Percentiles rank a stretch among this genome's conserved stretches.
Evolutionary conservation across 2,329 filamentous ascomycete species (phyloP).

Genomic region (Coleophoma cylindrospora): DNA sequence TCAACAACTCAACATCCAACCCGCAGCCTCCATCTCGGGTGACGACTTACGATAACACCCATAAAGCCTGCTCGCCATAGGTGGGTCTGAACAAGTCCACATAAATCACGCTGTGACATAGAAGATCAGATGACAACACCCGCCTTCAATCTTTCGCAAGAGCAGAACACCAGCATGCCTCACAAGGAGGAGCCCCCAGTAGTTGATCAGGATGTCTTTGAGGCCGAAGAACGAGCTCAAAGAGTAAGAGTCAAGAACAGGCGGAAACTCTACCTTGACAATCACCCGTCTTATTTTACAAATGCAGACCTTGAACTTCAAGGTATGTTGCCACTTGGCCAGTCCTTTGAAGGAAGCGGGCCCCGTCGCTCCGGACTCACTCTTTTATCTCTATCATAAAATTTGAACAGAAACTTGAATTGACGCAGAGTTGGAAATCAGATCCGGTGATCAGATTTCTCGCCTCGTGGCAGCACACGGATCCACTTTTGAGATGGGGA

Average conservation of each 20-base stretch:
- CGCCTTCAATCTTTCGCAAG: neutral
- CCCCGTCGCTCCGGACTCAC: too few relatives aligned
- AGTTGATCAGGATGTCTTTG: neutral
- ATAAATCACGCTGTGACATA: neutral
- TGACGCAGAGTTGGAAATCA: too few relatives aligned
- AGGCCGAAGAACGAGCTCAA: constrained; percentile 10
- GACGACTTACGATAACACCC: too few relatives aligned
- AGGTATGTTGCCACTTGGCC: constrained; percentile 14
- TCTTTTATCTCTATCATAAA: too few relatives aligned
- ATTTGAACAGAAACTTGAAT: too few relatives aligned
- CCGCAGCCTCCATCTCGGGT: neutral
- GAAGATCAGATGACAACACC: neutral
- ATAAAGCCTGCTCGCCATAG: too few relatives aligned
- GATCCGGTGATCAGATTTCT: too few relatives aligned
- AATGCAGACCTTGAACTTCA: constrained; percentile 26
- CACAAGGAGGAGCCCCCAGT: constrained; percentile 13
- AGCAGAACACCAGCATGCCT: constrained; percentile 15
- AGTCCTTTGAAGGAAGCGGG: neutral
- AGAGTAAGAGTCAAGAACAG: constrained; percentile 26
- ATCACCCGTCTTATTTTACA: constrained; percentile 27
- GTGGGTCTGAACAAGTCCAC: neutral
- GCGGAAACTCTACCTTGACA: constrained; percentile 27
- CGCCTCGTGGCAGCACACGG: too few relatives aligned
- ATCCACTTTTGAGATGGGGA: too few relatives aligned
- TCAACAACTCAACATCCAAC: neutral